phyloP scores from a whole-genome alignment of 176 grass and related monocot species.

The Zea luxurians region DNA sequence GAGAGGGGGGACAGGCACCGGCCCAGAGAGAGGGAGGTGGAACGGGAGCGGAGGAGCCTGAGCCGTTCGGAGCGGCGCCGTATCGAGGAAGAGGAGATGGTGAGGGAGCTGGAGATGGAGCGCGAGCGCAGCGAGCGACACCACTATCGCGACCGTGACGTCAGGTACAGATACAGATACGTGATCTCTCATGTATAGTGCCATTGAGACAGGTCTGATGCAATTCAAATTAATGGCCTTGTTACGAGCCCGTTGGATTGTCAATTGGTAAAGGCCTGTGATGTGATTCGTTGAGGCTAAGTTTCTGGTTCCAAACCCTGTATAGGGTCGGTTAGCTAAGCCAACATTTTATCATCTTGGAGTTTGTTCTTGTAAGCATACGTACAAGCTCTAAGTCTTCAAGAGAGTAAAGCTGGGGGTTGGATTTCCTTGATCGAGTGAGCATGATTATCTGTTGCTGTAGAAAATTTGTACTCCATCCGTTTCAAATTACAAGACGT shows the following conservation, averaged over 20 bases:
- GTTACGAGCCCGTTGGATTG: background rate
- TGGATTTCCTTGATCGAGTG: background rate
- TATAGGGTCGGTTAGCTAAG: background rate
- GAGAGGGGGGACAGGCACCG: constrained; percentile 29
- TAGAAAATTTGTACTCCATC: background rate
- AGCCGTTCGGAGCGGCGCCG: constrained; percentile 57
- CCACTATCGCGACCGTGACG: constrained; percentile 62
- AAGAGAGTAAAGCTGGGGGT: background rate
- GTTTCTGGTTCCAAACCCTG: background rate
- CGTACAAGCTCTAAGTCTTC: background rate
- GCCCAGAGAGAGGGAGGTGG: constrained; percentile 47
- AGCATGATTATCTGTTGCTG: background rate
- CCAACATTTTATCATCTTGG: background rate
- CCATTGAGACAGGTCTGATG: background rate
- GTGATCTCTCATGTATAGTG: background rate
- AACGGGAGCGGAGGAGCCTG: constrained; percentile 68
- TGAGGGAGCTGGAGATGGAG: constrained; percentile 49
- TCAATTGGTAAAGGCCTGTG: background rate
- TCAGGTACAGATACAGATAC: constrained; percentile 59
- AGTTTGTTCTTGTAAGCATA: background rate
- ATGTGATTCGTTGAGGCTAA: background rate
- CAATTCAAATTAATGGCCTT: constrained; percentile 9
- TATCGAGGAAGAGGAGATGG: constrained; percentile 68
- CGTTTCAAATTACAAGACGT: no score
- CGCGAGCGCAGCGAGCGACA: constrained; percentile 49